phyloP scores from a whole-genome alignment of 768 basidiomycete genomes.

The Boletus bicolor region DNA sequence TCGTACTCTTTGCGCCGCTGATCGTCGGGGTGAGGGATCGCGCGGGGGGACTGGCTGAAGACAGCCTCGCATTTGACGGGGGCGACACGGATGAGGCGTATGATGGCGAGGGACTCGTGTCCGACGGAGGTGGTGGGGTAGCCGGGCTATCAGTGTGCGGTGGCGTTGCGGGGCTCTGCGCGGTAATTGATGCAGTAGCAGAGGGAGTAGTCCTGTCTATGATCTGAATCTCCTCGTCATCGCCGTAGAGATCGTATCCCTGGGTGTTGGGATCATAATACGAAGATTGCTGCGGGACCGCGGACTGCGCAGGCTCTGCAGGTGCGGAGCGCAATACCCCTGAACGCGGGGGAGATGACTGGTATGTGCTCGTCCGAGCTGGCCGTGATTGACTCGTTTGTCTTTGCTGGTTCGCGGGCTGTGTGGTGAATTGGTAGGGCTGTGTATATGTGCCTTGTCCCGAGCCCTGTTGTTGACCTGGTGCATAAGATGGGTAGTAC shows the following conservation, averaged over 20 bases:
- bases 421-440: neutral
- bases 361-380: constrained; percentile 7
- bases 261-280: constrained; percentile 36
- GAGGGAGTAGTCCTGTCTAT: neutral
- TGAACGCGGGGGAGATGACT: constrained; percentile 14
- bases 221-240: constrained; percentile 16
- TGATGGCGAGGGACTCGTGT: constrained; percentile 1
- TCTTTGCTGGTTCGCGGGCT: neutral
- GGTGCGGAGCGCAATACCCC: neutral
- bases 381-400: constrained; percentile 6
- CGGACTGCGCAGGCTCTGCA: neutral
- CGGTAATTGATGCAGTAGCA: neutral
- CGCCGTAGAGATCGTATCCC: constrained; percentile 28
- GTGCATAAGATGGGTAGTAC: neutral
- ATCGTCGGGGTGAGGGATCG: constrained; percentile 14
- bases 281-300: constrained; percentile 20
- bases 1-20: constrained; percentile 6
- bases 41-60: neutral
- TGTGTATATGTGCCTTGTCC: constrained; percentile 7
- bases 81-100: constrained; percentile 7
- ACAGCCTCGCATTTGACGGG: neutral
- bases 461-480: neutral
- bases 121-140: neutral
- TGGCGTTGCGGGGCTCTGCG: neutral
- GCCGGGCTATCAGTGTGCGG: neutral